Conservation (phyloP, 2,329 filamentous ascomycete genomes). For the Fusarium buharicum region DNA sequence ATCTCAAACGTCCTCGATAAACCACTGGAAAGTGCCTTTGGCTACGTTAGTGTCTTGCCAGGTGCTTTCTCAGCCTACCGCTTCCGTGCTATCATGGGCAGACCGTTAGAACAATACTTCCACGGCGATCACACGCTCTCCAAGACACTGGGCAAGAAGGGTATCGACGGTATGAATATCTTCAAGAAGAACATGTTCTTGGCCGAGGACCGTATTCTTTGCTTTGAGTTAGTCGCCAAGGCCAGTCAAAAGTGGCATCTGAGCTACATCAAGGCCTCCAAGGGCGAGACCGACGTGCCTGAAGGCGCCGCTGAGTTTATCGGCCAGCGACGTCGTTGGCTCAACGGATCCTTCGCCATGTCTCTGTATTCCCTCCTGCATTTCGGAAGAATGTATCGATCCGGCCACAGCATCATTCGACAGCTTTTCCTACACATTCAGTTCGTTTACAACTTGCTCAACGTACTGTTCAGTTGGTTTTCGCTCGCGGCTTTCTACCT, state of each 20-base stretch:
- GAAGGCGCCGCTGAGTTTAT: slow-evolving; percentile 42
- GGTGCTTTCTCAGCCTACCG: slow-evolving; percentile 42
- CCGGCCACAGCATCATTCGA: slow-evolving; percentile 39
- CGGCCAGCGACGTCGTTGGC: slow-evolving; percentile 40
- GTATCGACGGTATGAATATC: slow-evolving; percentile 44
- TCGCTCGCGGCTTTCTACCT: slow-evolving; percentile 39
- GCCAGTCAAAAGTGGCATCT: slow-evolving; percentile 43
- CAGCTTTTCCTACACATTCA: slow-evolving; percentile 42
- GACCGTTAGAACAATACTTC: slow-evolving; percentile 42
- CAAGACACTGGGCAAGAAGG: slow-evolving; percentile 41
- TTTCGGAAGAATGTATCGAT: slow-evolving; percentile 39
- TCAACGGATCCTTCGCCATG: slow-evolving; percentile 42
- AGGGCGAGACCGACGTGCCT: slow-evolving; percentile 42
- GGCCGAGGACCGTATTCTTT: slow-evolving; percentile 42
- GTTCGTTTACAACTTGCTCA: slow-evolving; percentile 41
- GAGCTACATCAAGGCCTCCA: slow-evolving; percentile 43
- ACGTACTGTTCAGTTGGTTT: slow-evolving; percentile 41
- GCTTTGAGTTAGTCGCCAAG: slow-evolving; percentile 42
- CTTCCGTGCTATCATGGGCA: slow-evolving; percentile 42
- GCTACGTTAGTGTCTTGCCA: slow-evolving; percentile 41
- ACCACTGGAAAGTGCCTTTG: slow-evolving; percentile 41
- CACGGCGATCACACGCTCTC: slow-evolving; percentile 43
- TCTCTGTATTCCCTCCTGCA: slow-evolving; percentile 44
- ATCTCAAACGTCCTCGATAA: slow-evolving; percentile 44
- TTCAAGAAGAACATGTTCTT: slow-evolving; percentile 46